phyloP scores from a whole-genome alignment of 352 stramenopile species.

The Phytophthora chlamydospora region DNA sequence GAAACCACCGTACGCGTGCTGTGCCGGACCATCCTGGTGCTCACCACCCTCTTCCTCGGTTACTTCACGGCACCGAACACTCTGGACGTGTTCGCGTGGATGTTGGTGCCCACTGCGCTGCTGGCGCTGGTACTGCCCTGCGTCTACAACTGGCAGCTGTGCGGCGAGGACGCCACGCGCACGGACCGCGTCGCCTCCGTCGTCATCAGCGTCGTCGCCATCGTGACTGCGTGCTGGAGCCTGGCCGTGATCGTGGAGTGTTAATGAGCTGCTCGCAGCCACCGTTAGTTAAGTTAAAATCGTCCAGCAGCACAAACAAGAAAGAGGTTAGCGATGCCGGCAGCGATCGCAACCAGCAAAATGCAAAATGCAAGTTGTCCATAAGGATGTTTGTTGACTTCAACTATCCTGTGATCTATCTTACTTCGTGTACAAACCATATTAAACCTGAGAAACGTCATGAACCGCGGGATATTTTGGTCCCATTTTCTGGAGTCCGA shows the following conservation, averaged over 20 bases:
- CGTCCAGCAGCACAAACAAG: conserved; percentile 16
- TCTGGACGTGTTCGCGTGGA: conserved; percentile 65
- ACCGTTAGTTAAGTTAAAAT: conserved; percentile 1
- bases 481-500: conserved; percentile 16
- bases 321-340: conserved; percentile 6
- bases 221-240: conserved; percentile 57
- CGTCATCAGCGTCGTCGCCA: conserved; percentile 48
- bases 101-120: conserved; percentile 66
- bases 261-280: conserved; percentile 6
- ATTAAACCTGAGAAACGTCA: too few relatives aligned
- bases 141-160: conserved; percentile 77
- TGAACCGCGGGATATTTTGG: conserved; percentile 14
- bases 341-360: too few relatives aligned
- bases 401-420: too few relatives aligned
- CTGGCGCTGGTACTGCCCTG: conserved; percentile 68
- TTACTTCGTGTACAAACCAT: too few relatives aligned
- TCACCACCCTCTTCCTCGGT: conserved; percentile 53
- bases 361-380: too few relatives aligned
- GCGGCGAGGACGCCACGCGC: conserved; percentile 57
- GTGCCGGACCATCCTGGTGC: conserved; percentile 56
- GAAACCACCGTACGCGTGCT: conserved; percentile 49
- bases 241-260: conserved; percentile 56
- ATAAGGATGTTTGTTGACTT: too few relatives aligned
- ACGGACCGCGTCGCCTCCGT: conserved; percentile 52
- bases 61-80: conserved; percentile 62